Conservation (phyloP, 306 rosid species). For the Cicer chorassanicum region DNA sequence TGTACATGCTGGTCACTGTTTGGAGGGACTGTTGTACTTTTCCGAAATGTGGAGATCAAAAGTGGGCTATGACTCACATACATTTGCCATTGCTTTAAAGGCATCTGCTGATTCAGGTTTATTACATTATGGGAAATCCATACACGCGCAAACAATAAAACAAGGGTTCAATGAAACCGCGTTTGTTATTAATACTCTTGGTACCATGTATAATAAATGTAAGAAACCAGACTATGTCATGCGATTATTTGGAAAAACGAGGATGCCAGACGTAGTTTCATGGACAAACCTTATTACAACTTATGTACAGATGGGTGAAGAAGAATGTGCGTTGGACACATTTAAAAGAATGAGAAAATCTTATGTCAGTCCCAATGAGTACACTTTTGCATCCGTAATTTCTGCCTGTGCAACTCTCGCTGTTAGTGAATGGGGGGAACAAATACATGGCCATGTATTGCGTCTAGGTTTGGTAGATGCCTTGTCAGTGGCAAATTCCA, state of each 20-base stretch:
- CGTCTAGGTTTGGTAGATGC: conserved; percentile 57
- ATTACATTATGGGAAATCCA: conserved; percentile 63
- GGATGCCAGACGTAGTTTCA: conserved; percentile 72
- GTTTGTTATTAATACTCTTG: conserved; percentile 68
- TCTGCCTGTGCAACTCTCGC: conserved; percentile 74
- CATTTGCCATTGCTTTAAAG: conserved; percentile 70
- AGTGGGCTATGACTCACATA: conserved; percentile 64
- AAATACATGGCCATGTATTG: conserved; percentile 66
- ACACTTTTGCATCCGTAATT: conserved; percentile 70
- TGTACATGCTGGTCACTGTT: conserved; percentile 62
- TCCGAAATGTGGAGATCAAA: conserved; percentile 76
- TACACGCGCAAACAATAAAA: conserved; percentile 69
- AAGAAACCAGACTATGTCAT: conserved; percentile 67
- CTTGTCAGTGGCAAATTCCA: conserved; percentile 72
- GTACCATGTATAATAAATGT: conserved; percentile 77
- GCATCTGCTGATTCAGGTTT: conserved; percentile 73
- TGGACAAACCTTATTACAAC: conserved; percentile 75
- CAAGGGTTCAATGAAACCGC: conserved; percentile 70
- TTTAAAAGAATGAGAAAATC: conserved; percentile 68
- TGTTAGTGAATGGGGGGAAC: conserved; percentile 65
- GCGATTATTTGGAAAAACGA: conserved; percentile 65
- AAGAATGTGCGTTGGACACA: conserved; percentile 60
- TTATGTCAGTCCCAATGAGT: conserved; percentile 68
- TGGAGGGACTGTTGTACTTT: conserved; percentile 65
- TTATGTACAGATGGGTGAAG: conserved; percentile 60